These are phyloP conservation scores for Galerina marginata DNA, from an alignment of 768 basidiomycete genomes.

Conservation along the genomic window DNA sequence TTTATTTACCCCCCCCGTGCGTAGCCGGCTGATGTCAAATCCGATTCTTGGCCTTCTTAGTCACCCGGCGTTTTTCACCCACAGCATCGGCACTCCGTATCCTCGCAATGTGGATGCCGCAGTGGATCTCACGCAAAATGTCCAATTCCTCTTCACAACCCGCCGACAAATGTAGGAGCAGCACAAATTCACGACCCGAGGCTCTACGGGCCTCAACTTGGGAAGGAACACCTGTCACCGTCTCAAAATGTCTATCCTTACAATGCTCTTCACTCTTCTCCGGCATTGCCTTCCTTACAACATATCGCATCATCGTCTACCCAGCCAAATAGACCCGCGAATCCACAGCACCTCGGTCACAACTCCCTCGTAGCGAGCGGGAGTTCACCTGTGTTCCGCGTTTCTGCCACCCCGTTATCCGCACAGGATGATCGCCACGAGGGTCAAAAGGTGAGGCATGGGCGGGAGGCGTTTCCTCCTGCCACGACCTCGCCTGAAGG, in stretches of 20 bases:
- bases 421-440: background rate
- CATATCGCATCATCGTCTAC: constrained; percentile 50
- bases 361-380: background rate
- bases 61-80: constrained; percentile 10
- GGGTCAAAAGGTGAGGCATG: background rate
- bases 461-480: background rate
- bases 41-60: constrained; percentile 5
- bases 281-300: constrained; percentile 44
- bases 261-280: constrained; percentile 51
- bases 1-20: background rate
- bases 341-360: background rate
- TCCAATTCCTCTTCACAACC: background rate
- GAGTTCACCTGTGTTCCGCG: background rate
- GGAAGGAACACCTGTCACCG: background rate
- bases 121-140: background rate
- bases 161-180: background rate
- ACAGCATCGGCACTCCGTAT: constrained; percentile 10
- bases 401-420: background rate
- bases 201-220: background rate
- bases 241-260: constrained; percentile 36
- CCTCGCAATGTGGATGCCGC: constrained; percentile 7
- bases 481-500: background rate
- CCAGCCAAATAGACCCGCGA: constrained; percentile 34
- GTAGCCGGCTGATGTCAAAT: constrained; percentile 1
- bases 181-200: background rate